These are phyloP conservation scores for Miscanthus sacchariflorus DNA, from an alignment of 202 grass and related monocot species.

Conservation along the genomic window DNA sequence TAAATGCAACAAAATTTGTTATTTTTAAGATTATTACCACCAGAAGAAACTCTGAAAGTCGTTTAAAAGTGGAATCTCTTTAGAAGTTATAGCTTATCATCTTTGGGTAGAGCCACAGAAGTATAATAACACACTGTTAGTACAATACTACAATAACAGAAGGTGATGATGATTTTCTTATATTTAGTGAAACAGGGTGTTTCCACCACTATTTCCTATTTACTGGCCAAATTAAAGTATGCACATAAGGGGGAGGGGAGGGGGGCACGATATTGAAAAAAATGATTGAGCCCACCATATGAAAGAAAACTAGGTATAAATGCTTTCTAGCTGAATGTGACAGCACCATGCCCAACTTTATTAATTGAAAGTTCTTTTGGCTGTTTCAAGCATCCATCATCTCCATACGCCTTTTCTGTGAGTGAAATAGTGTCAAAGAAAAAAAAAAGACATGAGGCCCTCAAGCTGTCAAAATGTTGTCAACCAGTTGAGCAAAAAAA, in stretches of 20 bases:
- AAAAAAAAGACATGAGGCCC: background rate
- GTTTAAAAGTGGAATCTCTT: background rate
- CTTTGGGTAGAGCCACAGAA: background rate
- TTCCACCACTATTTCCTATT: background rate
- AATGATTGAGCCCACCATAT: background rate
- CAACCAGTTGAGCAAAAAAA: background rate
- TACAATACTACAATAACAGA: background rate
- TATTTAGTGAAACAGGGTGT: constrained; percentile 8
- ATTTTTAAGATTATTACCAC: background rate
- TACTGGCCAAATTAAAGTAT: background rate
- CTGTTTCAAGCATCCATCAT: constrained; percentile 86
- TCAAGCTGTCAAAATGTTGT: background rate
- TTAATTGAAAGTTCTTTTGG: constrained; percentile 96
- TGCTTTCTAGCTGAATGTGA: constrained; percentile 15
- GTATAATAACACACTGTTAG: background rate
- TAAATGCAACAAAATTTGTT: background rate
- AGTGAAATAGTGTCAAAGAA: constrained; percentile 11
- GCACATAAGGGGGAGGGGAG: too few relatives aligned
- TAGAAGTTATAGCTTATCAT: constrained; percentile 12
- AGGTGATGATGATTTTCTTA: background rate
- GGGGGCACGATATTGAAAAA: background rate
- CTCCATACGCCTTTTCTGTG: constrained; percentile 90
- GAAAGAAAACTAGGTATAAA: background rate
- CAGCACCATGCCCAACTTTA: constrained; percentile 68
- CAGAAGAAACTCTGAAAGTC: background rate